These are phyloP conservation scores for Geosmithia morbida DNA, from an alignment of 2,329 filamentous ascomycete species.

Conservation along the genomic window DNA sequence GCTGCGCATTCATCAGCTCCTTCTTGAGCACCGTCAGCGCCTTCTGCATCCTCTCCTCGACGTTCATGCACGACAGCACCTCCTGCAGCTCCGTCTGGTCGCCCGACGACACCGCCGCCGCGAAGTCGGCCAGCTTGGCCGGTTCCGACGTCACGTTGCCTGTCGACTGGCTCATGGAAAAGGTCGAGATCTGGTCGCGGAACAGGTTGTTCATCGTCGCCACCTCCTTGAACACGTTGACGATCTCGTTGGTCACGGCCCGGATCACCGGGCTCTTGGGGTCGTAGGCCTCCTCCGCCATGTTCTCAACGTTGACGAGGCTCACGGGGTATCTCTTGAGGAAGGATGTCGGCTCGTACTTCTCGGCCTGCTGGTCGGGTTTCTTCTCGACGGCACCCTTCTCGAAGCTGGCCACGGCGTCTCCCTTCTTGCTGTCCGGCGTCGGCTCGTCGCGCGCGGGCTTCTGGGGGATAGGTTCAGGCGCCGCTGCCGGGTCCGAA, in stretches of 20 bases:
- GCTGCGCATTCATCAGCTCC: slow-evolving; percentile 93
- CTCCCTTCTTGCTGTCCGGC: slow-evolving; percentile 59
- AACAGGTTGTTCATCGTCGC: slow-evolving; percentile 89
- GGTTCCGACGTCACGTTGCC: slow-evolving; percentile 93
- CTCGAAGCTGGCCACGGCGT: slow-evolving; percentile 95
- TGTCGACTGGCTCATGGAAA: slow-evolving; percentile 87
- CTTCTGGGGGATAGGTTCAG: slow-evolving; percentile 46
- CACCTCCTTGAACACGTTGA: slow-evolving; percentile 97
- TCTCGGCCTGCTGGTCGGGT: slow-evolving; percentile 30
- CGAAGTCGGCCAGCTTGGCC: slow-evolving; percentile 90
- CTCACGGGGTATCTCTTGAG: slow-evolving; percentile 84
- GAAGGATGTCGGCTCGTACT: slow-evolving; percentile 83
- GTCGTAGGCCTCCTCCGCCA: slow-evolving; percentile 78
- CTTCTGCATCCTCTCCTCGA: slow-evolving; percentile 86
- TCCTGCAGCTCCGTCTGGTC: slow-evolving; percentile 88
- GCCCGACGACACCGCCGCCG: slow-evolving; percentile 88
- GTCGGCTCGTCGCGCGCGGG: slow-evolving; percentile 33
- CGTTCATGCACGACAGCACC: slow-evolving; percentile 74
- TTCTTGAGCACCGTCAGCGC: slow-evolving; percentile 89
- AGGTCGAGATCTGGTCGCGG: slow-evolving; percentile 92
- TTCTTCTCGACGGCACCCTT: slow-evolving; percentile 56
- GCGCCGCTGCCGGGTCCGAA: slow-evolving; percentile 28
- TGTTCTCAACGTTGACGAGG: slow-evolving; percentile 88
- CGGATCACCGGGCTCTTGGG: slow-evolving; percentile 80
- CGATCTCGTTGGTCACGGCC: slow-evolving; percentile 91